phyloP scores from a whole-genome alignment of 2,329 filamentous ascomycete species.

The Lasiodiplodia sp. region DNA sequence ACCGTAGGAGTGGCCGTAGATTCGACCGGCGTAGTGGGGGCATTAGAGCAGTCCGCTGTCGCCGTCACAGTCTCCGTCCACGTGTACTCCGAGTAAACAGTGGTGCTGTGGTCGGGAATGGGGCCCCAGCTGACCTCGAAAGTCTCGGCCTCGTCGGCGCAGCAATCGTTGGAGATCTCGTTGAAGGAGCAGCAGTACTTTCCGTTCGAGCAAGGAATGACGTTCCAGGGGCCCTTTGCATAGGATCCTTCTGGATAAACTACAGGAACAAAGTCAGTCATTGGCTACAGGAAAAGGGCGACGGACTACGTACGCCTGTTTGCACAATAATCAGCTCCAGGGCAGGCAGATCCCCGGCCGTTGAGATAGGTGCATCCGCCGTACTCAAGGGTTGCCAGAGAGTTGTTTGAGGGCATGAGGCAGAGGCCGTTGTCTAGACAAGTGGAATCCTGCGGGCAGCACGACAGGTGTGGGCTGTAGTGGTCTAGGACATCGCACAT shows the following conservation, averaged over 20 bases:
- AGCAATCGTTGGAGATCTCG: neutral
- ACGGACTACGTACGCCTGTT: neutral
- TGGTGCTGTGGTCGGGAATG: neutral
- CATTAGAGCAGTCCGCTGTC: conserved; percentile 25
- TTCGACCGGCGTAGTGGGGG: neutral
- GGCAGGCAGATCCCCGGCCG: neutral
- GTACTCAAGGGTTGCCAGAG: neutral
- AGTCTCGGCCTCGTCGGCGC: neutral
- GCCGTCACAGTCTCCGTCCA: neutral
- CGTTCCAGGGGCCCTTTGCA: neutral
- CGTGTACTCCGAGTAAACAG: neutral
- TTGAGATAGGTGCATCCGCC: neutral
- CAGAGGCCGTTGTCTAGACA: conserved; percentile 3
- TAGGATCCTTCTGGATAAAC: neutral
- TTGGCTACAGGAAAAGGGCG: no score
- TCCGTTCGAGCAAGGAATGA: neutral
- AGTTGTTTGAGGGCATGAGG: neutral
- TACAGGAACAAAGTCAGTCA: neutral
- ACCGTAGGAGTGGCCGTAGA: neutral
- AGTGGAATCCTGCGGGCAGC: conserved; percentile 1
- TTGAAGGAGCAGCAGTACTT: conserved; percentile 1
- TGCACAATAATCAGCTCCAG: neutral
- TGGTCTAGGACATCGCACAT: neutral
- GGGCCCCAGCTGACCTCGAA: conserved; percentile 10
- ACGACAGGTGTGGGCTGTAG: neutral